phyloP scores from a whole-genome alignment of 2,329 filamentous ascomycete species.

The Bimuria novae-zelandiae region DNA sequence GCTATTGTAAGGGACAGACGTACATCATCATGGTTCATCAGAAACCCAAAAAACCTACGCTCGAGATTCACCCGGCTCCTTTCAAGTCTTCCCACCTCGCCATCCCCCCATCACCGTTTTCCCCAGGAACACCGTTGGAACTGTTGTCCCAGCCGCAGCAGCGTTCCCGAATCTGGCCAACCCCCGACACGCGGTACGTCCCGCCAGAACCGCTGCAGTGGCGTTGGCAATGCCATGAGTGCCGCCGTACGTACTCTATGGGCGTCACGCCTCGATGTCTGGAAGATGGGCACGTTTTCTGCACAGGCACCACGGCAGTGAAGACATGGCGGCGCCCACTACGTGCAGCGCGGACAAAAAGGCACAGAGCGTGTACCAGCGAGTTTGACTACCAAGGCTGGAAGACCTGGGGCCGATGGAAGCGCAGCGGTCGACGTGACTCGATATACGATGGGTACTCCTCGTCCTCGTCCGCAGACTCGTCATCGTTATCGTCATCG shows the following conservation, averaged over 20 bases:
- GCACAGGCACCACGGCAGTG: conserved; percentile 51
- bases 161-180: conserved; percentile 8
- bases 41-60: conserved; percentile 6
- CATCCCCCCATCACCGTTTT: conserved; percentile 52
- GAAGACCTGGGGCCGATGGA: conserved; percentile 55
- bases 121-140: conserved; percentile 34
- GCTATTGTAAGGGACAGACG: too few relatives aligned
- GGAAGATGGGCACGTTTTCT: conserved; percentile 60
- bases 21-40: conserved; percentile 9
- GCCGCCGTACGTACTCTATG: conserved; percentile 53
- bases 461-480: not conserved
- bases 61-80: conserved; percentile 44
- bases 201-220: conserved; percentile 48
- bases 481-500: not conserved
- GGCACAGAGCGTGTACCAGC: conserved; percentile 51
- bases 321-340: conserved; percentile 35
- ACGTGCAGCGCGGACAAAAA: conserved; percentile 18
- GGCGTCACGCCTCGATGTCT: conserved; percentile 58
- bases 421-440: conserved; percentile 23
- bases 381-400: conserved; percentile 61
- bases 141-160: conserved; percentile 22
- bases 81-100: conserved; percentile 51
- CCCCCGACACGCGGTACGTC: conserved; percentile 23
- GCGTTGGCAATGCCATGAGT: conserved; percentile 61
- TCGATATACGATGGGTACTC: conserved; percentile 23